These are phyloP conservation scores for Paxillus ammoniavirescens DNA, from an alignment of 768 basidiomycete genomes.

Conservation along the genomic window DNA sequence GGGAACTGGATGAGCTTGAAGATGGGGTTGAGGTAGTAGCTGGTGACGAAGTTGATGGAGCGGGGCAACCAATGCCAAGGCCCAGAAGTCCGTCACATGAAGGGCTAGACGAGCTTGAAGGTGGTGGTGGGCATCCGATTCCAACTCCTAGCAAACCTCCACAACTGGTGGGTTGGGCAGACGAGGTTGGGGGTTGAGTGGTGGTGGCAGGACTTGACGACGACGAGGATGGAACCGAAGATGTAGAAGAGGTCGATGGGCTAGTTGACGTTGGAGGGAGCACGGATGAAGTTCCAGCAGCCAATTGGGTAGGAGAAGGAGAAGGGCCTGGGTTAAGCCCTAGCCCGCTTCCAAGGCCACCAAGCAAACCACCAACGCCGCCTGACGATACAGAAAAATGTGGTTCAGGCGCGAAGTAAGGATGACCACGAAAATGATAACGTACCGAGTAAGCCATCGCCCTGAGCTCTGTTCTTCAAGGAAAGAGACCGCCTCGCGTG, in stretches of 20 bases:
- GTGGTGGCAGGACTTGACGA: background rate
- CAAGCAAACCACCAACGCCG: background rate
- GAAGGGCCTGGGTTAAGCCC: background rate
- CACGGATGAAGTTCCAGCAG: constrained; percentile 12
- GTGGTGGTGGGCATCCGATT: constrained; percentile 3
- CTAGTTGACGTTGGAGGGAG: constrained; percentile 9
- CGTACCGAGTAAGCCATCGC: constrained; percentile 17
- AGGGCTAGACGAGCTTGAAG: background rate
- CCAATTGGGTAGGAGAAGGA: background rate
- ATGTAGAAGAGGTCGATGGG: background rate
- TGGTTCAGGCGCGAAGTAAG: background rate
- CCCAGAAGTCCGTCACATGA: constrained; percentile 21
- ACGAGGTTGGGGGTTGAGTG: background rate
- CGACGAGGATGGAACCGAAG: background rate
- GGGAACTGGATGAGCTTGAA: background rate
- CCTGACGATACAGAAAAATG: constrained; percentile 1
- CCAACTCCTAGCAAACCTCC: constrained; percentile 5
- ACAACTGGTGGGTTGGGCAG: background rate
- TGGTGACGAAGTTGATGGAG: constrained; percentile 3
- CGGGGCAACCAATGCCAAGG: constrained; percentile 15
- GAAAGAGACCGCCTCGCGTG: constrained; percentile 34
- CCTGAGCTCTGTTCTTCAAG: constrained; percentile 22
- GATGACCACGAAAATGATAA: constrained; percentile 1
- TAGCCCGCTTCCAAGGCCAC: background rate
- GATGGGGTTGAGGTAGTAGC: background rate